Percentiles rank a stretch among this genome's conserved stretches.
Evolutionary conservation across 2,329 filamentous ascomycete genomes (phyloP).

Genomic region (Dryadomyces quercus-mongolicae): DNA sequence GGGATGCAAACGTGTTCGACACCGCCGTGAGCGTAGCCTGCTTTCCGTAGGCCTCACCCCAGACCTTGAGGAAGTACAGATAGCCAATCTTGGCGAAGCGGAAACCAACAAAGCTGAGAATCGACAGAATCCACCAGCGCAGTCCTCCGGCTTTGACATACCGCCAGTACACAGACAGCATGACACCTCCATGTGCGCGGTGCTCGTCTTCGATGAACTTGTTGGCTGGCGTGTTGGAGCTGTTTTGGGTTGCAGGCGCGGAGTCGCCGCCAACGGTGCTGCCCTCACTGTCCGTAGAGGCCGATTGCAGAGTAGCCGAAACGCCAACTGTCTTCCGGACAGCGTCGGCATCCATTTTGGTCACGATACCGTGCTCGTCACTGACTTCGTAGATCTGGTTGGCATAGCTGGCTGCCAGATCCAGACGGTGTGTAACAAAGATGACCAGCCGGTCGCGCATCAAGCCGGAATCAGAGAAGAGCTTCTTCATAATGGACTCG

Average conservation of each 20-base stretch:
- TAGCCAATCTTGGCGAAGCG: slow-evolving; percentile 54
- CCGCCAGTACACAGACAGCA: slow-evolving; percentile 66
- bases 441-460: slow-evolving; percentile 54
- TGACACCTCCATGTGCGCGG: slow-evolving; percentile 62
- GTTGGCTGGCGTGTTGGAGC: slow-evolving; percentile 41
- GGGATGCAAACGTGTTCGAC: slow-evolving; percentile 2
- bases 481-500: slow-evolving; percentile 47
- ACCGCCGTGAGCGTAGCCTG: slow-evolving; percentile 2
- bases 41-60: slow-evolving; percentile 63
- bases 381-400: slow-evolving; percentile 61
- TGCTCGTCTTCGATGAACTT: slow-evolving; percentile 74
- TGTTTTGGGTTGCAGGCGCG: slow-evolving; percentile 16
- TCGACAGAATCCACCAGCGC: slow-evolving; percentile 56
- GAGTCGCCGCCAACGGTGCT: slow-evolving; percentile 12
- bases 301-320: slow-evolving; percentile 17
- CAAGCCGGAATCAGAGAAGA: slow-evolving; percentile 27
- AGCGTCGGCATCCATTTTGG: slow-evolving; percentile 3
- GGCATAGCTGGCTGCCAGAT: slow-evolving; percentile 62
- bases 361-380: slow-evolving; percentile 38
- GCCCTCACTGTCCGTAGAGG: slow-evolving; percentile 17
- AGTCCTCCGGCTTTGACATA: slow-evolving; percentile 75
- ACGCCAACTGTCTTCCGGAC: slow-evolving; percentile 19
- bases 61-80: slow-evolving; percentile 74
- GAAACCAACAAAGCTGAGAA: slow-evolving; percentile 50
- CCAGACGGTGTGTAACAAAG: slow-evolving; percentile 71